phyloP scores from a whole-genome alignment of 305 asterid species.

The Solanum chacoense region DNA sequence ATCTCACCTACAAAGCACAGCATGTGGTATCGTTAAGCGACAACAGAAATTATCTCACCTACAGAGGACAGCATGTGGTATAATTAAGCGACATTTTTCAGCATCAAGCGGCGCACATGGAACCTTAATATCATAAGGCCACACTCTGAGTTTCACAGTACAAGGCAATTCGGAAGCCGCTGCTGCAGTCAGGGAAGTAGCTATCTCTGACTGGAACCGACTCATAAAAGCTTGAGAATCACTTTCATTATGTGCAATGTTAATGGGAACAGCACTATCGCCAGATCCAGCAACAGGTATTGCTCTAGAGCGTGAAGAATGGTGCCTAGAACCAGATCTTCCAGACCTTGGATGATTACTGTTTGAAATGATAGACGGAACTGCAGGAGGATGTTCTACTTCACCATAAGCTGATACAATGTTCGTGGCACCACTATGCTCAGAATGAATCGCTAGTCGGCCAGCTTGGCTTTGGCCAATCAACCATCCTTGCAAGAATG shows the following conservation, averaged over 20 bases:
- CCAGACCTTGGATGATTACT: conserved; percentile 43
- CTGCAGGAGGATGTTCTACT: conserved; percentile 31
- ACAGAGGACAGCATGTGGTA: conserved; percentile 95
- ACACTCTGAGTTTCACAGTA: conserved; percentile 87
- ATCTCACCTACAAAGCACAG: conserved; percentile 79
- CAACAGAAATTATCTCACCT: conserved; percentile 48
- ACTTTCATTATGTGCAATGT: conserved; percentile 36
- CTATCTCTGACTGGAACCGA: conserved; percentile 75
- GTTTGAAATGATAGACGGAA: conserved; percentile 33
- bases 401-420: conserved; percentile 31
- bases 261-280: conserved; percentile 33
- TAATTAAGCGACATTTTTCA: conserved; percentile 58
- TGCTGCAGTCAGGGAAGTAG: conserved; percentile 70
- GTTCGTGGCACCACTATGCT: conserved; percentile 36
- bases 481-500: conserved; percentile 95
- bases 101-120: conserved; percentile 69
- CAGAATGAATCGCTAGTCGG: conserved; percentile 48
- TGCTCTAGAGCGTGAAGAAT: conserved; percentile 44
- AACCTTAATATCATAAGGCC: conserved; percentile 76
- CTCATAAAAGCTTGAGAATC: conserved; percentile 44
- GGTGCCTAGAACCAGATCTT: conserved; percentile 61
- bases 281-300: conserved; percentile 30
- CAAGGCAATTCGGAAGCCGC: conserved; percentile 94
- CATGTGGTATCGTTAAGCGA: conserved; percentile 80
- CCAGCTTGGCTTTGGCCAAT: conserved; percentile 92